These are phyloP conservation scores for Termitomyces sp. DNA, from an alignment of 768 basidiomycete genomes.

Conservation along the genomic window DNA sequence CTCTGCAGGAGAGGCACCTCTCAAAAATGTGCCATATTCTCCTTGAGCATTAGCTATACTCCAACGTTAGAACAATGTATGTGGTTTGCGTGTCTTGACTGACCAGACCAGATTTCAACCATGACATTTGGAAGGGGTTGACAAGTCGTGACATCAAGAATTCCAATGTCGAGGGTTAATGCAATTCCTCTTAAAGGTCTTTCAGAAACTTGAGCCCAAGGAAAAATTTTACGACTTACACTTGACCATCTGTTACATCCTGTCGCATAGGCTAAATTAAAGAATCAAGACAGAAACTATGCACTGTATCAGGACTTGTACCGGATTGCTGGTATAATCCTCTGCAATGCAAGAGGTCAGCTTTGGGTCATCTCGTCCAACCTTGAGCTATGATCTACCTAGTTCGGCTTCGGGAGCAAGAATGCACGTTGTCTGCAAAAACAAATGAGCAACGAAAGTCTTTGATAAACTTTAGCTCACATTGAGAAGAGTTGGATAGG, in stretches of 20 bases:
- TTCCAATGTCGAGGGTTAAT: constrained; percentile 31
- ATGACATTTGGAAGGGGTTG: constrained; percentile 28
- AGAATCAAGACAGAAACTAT: background rate
- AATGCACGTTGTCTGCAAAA: constrained; percentile 13
- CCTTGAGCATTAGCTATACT: constrained; percentile 29
- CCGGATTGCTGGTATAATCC: constrained; percentile 11
- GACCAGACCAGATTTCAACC: constrained; percentile 24
- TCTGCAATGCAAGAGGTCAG: constrained; percentile 3
- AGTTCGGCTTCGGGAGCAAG: constrained; percentile 12
- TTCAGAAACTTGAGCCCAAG: background rate
- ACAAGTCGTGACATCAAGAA: constrained; percentile 33
- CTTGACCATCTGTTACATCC: constrained; percentile 16
- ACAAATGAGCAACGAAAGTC: background rate
- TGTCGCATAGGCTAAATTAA: constrained; percentile 9
- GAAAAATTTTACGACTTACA: constrained; percentile 3
- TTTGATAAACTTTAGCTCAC: background rate
- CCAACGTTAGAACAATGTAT: background rate
- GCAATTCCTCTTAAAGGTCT: constrained; percentile 23
- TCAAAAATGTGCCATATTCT: constrained; percentile 26
- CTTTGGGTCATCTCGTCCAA: no score
- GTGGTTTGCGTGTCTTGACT: background rate
- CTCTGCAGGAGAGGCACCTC: constrained; percentile 27
- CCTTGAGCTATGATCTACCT: constrained; percentile 4
- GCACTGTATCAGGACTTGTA: background rate
- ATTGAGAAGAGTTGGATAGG: constrained; percentile 10